Evolutionary conservation across 2,329 filamentous ascomycete genomes (phyloP).

Genomic region (Pseudogymnoascus sp.): DNA sequence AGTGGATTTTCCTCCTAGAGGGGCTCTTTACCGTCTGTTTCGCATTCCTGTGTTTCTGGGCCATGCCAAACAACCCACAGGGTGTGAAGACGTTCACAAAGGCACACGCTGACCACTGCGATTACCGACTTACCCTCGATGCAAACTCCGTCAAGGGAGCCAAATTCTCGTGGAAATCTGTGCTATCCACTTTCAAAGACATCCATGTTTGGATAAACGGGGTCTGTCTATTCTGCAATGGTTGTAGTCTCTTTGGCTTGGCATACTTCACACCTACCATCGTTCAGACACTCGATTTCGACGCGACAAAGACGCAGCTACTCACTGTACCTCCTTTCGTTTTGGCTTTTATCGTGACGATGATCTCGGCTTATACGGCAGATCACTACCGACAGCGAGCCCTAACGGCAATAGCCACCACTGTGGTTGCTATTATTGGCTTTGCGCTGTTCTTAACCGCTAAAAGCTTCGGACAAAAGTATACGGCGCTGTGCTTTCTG

Average conservation of each 20-base stretch:
- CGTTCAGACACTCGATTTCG: slow-evolving; percentile 27
- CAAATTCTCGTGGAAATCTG: neutral
- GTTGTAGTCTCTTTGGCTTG: slow-evolving; percentile 2
- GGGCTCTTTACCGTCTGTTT: slow-evolving; percentile 64
- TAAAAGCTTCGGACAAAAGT: slow-evolving; percentile 26
- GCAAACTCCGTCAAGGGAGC: neutral
- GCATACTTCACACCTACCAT: slow-evolving; percentile 17
- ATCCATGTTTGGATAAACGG: neutral
- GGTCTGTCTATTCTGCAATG: neutral
- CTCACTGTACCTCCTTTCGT: slow-evolving; percentile 30
- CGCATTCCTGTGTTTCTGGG: slow-evolving; percentile 53
- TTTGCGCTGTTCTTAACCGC: slow-evolving; percentile 32
- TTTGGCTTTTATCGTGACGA: slow-evolving; percentile 22
- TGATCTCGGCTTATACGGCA: slow-evolving; percentile 25
- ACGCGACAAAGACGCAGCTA: slow-evolving; percentile 25
- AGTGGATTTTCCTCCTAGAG: slow-evolving; percentile 63
- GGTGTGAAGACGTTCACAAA: neutral
- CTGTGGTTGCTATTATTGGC: slow-evolving; percentile 29
- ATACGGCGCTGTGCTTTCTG: slow-evolving; percentile 34
- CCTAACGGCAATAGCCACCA: slow-evolving; percentile 21
- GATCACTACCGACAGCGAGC: slow-evolving; percentile 27
- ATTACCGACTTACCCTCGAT: slow-evolving; percentile 7
- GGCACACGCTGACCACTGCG: neutral
- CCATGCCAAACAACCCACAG: neutral
- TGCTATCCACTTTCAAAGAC: slow-evolving; percentile 1